Conservation (phyloP, 495 filamentous ascomycete species). For the Hapsidospora chrysogenum region DNA sequence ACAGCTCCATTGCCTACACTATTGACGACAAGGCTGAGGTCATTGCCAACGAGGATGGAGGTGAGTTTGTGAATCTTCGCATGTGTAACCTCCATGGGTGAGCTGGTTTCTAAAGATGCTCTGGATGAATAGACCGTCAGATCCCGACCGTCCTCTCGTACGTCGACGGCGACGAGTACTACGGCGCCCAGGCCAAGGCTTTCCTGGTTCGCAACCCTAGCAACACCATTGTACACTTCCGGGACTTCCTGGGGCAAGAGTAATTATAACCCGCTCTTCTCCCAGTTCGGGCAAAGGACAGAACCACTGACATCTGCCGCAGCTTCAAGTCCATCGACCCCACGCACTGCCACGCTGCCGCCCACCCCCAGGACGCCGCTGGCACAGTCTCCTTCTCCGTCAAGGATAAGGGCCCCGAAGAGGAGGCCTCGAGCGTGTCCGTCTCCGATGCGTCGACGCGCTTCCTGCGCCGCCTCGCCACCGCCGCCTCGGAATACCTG, state of each 20-base stretch:
- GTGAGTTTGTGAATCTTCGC: slow-evolving; percentile 39
- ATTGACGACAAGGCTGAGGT: slow-evolving; percentile 90
- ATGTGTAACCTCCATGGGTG: too few relatives aligned
- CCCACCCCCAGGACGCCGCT: slow-evolving; percentile 66
- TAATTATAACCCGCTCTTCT: slow-evolving; percentile 26
- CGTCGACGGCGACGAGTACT: slow-evolving; percentile 87
- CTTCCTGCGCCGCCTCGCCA: slow-evolving; percentile 64
- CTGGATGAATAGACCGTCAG: slow-evolving; percentile 94
- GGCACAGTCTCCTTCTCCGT: slow-evolving; percentile 69
- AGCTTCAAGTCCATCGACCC: slow-evolving; percentile 92
- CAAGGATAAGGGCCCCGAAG: slow-evolving; percentile 54
- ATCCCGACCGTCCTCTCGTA: slow-evolving; percentile 92
- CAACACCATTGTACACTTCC: slow-evolving; percentile 91
- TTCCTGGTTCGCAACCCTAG: slow-evolving; percentile 79
- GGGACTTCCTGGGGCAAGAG: slow-evolving; percentile 90
- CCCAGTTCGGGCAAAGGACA: neutral
- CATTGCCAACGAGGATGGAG: slow-evolving; percentile 98
- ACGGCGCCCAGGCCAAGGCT: slow-evolving; percentile 85
- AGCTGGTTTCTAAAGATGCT: too few relatives aligned
- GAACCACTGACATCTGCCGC: slow-evolving; percentile 4
- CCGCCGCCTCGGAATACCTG: slow-evolving; percentile 77
- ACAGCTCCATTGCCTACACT: slow-evolving; percentile 89
- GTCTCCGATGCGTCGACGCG: slow-evolving; percentile 78
- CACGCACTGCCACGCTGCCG: slow-evolving; percentile 81
- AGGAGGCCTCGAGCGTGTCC: slow-evolving; percentile 46